phyloP scores from a whole-genome alignment of 768 basidiomycete genomes.

The Mycena galopus region DNA sequence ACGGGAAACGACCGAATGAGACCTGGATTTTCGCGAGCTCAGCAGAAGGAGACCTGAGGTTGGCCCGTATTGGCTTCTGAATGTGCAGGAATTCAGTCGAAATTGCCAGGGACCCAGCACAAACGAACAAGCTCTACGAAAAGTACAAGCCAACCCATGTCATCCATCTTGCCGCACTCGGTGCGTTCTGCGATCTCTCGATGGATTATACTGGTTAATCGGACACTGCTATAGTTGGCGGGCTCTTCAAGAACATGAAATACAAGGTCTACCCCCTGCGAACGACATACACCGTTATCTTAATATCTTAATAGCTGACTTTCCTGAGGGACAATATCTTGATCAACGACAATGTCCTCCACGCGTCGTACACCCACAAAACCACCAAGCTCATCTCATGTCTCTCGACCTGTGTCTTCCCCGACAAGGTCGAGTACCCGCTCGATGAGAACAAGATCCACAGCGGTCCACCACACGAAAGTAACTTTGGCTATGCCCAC shows the following conservation, averaged over 20 bases:
- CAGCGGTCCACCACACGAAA: slow-evolving; percentile 90
- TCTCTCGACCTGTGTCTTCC: slow-evolving; percentile 97
- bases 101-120: slow-evolving; percentile 42
- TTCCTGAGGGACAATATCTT: slow-evolving; percentile 95
- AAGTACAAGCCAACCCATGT: slow-evolving; percentile 96
- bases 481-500: slow-evolving; percentile 97
- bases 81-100: background rate
- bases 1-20: slow-evolving; percentile 71
- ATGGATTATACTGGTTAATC: slow-evolving; percentile 3
- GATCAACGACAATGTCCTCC: slow-evolving; percentile 95
- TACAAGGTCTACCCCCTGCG: slow-evolving; percentile 71
- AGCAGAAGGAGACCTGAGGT: slow-evolving; percentile 80
- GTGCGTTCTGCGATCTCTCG: background rate
- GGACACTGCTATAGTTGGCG: slow-evolving; percentile 74
- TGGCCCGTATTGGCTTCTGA: background rate
- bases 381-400: slow-evolving; percentile 91
- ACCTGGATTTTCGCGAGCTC: slow-evolving; percentile 77
- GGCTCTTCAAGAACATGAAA: slow-evolving; percentile 96
- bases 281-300: background rate
- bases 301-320: slow-evolving; percentile 66
- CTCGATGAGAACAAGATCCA: slow-evolving; percentile 95
- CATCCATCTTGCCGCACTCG: slow-evolving; percentile 79
- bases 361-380: slow-evolving; percentile 75
- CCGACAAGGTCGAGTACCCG: slow-evolving; percentile 94
- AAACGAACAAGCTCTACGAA: slow-evolving; percentile 82